Conservation (phyloP, 169 alveolate genomes). For the Eimeria falciformis region DNA sequence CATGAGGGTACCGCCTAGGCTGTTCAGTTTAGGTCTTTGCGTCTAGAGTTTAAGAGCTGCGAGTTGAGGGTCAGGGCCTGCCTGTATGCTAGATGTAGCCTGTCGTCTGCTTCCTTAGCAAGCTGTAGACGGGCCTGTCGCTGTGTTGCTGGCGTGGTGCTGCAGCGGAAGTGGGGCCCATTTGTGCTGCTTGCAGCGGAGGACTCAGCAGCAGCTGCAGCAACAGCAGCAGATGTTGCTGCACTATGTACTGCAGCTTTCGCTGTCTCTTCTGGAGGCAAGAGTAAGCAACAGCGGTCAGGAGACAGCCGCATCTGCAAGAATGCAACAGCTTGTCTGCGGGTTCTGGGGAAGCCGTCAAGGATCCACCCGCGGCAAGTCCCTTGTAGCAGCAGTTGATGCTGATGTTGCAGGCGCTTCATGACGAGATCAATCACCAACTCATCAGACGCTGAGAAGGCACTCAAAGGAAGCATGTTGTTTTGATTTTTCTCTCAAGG, state of each 20-base stretch:
- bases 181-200: background rate
- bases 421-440: constrained; percentile 85
- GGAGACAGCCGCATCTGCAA: constrained; percentile 63
- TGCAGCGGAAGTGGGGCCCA: constrained; percentile 31
- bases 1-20: background rate
- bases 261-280: constrained; percentile 17
- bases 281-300: constrained; percentile 49
- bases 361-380: constrained; percentile 88
- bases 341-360: constrained; percentile 94
- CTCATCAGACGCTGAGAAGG: constrained; percentile 82
- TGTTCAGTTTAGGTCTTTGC: background rate
- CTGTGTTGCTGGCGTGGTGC: constrained; percentile 40
- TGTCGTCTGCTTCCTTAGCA: constrained; percentile 10
- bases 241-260: constrained; percentile 29
- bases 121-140: constrained; percentile 17
- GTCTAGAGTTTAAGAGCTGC: background rate
- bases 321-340: constrained; percentile 89
- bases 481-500: background rate
- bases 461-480: background rate
- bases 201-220: background rate
- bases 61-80: background rate
- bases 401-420: constrained; percentile 36
- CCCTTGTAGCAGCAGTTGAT: constrained; percentile 81
- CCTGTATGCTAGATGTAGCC: constrained; percentile 10
- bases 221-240: background rate